These are phyloP conservation scores for Fusarium anthophilum DNA, from an alignment of 2,329 filamentous ascomycete genomes.

Conservation along the genomic window DNA sequence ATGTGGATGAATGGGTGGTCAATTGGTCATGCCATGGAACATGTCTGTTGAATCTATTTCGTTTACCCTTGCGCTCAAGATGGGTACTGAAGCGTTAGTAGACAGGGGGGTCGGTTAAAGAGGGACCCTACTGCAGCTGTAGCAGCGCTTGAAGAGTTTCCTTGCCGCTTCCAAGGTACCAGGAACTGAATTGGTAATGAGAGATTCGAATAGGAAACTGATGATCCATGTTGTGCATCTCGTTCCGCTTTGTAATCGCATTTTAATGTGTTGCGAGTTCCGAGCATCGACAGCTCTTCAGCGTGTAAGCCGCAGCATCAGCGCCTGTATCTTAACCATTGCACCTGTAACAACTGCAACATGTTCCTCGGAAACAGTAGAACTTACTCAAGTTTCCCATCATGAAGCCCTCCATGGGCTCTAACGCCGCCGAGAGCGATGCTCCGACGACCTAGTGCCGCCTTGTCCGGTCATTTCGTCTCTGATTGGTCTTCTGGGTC, in stretches of 20 bases:
- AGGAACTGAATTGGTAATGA: constrained; percentile 13
- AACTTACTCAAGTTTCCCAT: constrained; percentile 1
- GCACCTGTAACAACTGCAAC: not conserved
- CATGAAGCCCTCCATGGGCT: constrained; percentile 16
- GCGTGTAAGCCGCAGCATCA: not conserved
- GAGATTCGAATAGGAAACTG: constrained; percentile 12
- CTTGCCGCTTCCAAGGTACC: constrained; percentile 14
- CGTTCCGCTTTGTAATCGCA: not conserved
- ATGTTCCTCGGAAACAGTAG: constrained; percentile 4
- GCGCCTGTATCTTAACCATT: not conserved
- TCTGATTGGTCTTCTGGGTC: constrained; percentile 41
- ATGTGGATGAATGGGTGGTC: constrained; percentile 19
- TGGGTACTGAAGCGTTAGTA: constrained; percentile 7
- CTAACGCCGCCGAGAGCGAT: constrained; percentile 39
- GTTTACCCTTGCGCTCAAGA: constrained; percentile 13
- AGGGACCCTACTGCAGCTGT: constrained; percentile 16
- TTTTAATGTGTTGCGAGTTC: not conserved
- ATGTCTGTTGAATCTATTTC: constrained; percentile 23
- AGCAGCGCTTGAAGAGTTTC: constrained; percentile 7
- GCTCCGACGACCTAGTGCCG: constrained; percentile 41
- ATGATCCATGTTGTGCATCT: constrained; percentile 5
- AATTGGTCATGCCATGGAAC: constrained; percentile 23
- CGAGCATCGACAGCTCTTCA: not conserved
- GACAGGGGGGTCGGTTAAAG: constrained; percentile 1
- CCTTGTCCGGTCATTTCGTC: constrained; percentile 3